Base-by-base conservation (phyloP, 208 protist species). In the Dictyostelium gargantuum region DNA sequence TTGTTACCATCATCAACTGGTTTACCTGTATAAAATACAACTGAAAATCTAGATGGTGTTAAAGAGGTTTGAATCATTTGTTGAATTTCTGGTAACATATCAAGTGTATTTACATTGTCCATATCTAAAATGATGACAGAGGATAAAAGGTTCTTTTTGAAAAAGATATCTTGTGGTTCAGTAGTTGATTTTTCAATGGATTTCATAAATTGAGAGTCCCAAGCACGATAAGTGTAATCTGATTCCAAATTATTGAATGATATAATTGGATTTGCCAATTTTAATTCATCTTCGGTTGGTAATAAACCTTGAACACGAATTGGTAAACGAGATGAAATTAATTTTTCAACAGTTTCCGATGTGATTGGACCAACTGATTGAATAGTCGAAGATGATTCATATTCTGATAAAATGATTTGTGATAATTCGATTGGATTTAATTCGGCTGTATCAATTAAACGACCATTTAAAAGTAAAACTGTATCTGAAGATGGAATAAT, bases 171-270 rank as follows among this genome's bases (percentile, higher is more conserved):
- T 32, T 50, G 21, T 52, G 38, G 42, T 26, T 54, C 21, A n/a
- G 13, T 6, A 3, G 6, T 5, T 10, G 17, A 0, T 40, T 35
- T 29, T 6, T 11, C 63, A 6, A 95, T 1, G 26, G 61, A 72
- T 50, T 40, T 75, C 6, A 80, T 80, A 91, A 91, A 96, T 35
- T 73, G 29, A 17, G 15, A 21, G 3, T 17, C 8, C 63, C 63
- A 70, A 26, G 35, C 6, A 70, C 32, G n/a, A 91, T 97, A 98
- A 46, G 42, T 80, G 6, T 15, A 10, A 75, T 98, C 97, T 2
- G 68, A 93, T 92, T 97, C 97, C 23, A 98, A 50, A 80, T 98
- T 91, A 93, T 98, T 98, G 11, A 97, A 46, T 91, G 94, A 97
- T 15, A 95, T 21, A 9, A 97, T 85, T 26, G 61, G 48, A 29